Evolutionary conservation across 139 green algal species (phyloP).

Genomic region (Closterium sp.): DNA sequence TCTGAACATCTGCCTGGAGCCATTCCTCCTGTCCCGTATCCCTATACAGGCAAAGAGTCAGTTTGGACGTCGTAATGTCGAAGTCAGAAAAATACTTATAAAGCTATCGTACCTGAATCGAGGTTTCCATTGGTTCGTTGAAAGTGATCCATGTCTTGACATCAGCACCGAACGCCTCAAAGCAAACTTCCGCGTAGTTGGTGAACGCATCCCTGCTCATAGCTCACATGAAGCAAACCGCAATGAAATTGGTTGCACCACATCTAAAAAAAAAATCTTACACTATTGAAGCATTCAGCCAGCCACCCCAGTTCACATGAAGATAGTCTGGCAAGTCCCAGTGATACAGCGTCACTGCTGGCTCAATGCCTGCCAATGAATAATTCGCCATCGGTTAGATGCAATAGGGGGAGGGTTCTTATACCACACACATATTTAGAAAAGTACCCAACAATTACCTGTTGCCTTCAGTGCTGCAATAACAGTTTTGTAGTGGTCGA

Average conservation of each 20-base stretch:
- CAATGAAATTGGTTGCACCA: background rate
- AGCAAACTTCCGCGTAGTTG: slow-evolving; percentile 28
- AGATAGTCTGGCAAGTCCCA: slow-evolving; percentile 14
- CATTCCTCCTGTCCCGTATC: slow-evolving; percentile 16
- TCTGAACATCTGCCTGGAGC: slow-evolving; percentile 22
- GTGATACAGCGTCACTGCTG: slow-evolving; percentile 17
- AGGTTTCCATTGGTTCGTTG: slow-evolving; percentile 27
- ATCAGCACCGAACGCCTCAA: slow-evolving; percentile 17
- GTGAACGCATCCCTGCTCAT: slow-evolving; percentile 17
- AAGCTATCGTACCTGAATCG: background rate
- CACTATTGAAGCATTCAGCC: slow-evolving; percentile 27
- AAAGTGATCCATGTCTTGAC: slow-evolving; percentile 39
- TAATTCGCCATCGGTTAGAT: background rate
- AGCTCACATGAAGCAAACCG: background rate
- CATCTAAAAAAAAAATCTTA: slow-evolving; percentile 13
- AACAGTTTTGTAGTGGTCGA: slow-evolving; percentile 14
- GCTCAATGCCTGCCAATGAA: slow-evolving; percentile 9
- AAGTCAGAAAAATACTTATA: background rate
- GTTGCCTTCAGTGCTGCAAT: slow-evolving; percentile 11
- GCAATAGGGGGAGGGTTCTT: background rate
- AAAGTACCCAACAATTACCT: slow-evolving; percentile 2
- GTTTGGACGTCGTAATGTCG: background rate
- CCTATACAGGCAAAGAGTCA: background rate
- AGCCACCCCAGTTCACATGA: slow-evolving; percentile 8
- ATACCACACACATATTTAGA: background rate